Base-by-base conservation (phyloP, 495 filamentous ascomycete genomes). In the Endocarpon pusillum region DNA sequence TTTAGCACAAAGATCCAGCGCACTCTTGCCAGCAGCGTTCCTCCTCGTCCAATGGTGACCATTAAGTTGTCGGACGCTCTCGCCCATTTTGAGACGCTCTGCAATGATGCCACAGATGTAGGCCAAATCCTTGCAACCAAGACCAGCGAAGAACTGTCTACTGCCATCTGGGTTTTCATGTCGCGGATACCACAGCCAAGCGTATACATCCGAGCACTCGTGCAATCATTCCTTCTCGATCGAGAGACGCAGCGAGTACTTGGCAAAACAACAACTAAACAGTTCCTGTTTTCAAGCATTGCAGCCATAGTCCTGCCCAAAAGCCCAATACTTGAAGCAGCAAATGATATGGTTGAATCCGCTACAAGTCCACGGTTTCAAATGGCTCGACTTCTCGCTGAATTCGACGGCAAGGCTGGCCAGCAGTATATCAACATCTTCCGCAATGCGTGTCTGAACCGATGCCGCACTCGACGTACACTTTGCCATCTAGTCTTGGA, bases 1-100 rank as follows among this genome's bases (percentile, higher is more conserved):
- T 96, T 94, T 52, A 94, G 84, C 44, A 67, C 73, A 21, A 94
- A 91, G 52, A 67, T 96, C 8, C 89, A 97, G 48, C 69, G 91
- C 9, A 76, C 73, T 40, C 58, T 97, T 3, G 83, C 89, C 5
- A 94, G 83, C 45, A 94, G 81, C 3, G 81, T 92, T 34, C 89
- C 89, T 3, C 91, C 89, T 17, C 73, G 87, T 18, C 83, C 87
- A 4, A 86, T 94, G 42, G 79, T 94, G 11, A 67, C 78, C 20
- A 65, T 81, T 21, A 69, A 64, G 24, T 73, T 78, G 33, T 69
- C 75, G 15, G 73, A 81, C 46, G 82, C 86, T 4, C 66, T 73
- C 41, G 54, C 54, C 36, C 73, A 79, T 42, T 62, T 94, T 43
- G 67, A 67, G 43, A 68, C 69, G 21, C 52, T 94, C 18, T 81